A percentile compares a stretch with the other conserved stretches of the same genome.
Conservation (phyloP, 768 basidiomycete genomes). For the Cyclocybe aegerita region DNA sequence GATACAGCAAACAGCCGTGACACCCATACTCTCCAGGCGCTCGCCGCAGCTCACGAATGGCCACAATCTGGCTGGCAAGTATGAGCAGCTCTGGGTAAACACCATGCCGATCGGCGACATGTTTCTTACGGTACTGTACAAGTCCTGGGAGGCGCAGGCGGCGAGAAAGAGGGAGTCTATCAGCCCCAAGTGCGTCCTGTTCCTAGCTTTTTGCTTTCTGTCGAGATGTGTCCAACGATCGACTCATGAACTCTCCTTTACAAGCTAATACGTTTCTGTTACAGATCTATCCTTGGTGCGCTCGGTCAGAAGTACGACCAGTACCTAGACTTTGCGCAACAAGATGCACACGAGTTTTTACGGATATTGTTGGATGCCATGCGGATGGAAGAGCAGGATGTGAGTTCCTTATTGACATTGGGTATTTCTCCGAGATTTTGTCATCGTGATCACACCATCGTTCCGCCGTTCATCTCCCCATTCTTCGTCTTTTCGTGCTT, state of each 20-base stretch:
- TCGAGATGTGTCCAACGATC: background rate
- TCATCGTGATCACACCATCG: background rate
- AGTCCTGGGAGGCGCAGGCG: slow-evolving; percentile 65
- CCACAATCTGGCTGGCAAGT: slow-evolving; percentile 49
- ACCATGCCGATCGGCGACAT: slow-evolving; percentile 72
- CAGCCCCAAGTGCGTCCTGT: slow-evolving; percentile 62
- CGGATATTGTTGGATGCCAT: slow-evolving; percentile 88
- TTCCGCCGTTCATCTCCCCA: background rate
- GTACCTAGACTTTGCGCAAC: slow-evolving; percentile 92
- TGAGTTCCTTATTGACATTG: slow-evolving; percentile 30
- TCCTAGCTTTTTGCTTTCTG: background rate
- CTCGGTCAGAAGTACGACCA: slow-evolving; percentile 90
- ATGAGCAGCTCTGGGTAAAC: slow-evolving; percentile 53
- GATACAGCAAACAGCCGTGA: slow-evolving; percentile 38
- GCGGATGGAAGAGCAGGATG: slow-evolving; percentile 94
- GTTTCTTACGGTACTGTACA: slow-evolving; percentile 58
- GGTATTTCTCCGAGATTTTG: slow-evolving; percentile 6
- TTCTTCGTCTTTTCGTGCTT: background rate
- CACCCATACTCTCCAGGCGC: slow-evolving; percentile 42
- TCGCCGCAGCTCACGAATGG: slow-evolving; percentile 74
- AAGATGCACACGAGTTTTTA: slow-evolving; percentile 94
- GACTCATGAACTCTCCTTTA: background rate
- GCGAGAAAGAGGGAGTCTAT: slow-evolving; percentile 48
- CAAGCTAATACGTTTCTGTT: background rate
- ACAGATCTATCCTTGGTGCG: slow-evolving; percentile 59